Percentiles rank a stretch among this genome's conserved stretches.
These are phyloP conservation scores for Thermothielavioides terrestris DNA, from an alignment of 495 filamentous ascomycete species.

Conservation along the genomic window DNA sequence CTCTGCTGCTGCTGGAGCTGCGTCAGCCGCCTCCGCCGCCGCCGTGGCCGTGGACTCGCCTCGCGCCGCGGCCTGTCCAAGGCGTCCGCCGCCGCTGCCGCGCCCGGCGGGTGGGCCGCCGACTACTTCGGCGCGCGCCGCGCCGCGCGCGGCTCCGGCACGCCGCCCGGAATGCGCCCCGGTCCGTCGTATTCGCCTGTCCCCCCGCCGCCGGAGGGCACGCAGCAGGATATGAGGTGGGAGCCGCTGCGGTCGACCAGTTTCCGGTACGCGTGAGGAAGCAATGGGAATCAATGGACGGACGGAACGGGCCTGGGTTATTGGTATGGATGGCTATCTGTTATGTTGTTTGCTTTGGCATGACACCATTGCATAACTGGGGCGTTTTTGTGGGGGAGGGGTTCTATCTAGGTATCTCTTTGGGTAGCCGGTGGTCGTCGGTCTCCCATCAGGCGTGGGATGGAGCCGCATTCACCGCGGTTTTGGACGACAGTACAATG, in stretches of 20 bases:
- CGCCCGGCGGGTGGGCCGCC: background rate
- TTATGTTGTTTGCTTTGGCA: too few species aligned
- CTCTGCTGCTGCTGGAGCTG: conserved; percentile 50
- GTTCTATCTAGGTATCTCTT: too few species aligned
- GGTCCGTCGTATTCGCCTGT: background rate
- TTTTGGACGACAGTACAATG: too few species aligned
- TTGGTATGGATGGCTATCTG: too few species aligned
- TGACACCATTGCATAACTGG: too few species aligned
- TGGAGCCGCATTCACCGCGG: too few species aligned
- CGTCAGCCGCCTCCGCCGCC: conserved; percentile 7
- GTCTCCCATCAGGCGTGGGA: too few species aligned
- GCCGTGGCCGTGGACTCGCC: background rate
- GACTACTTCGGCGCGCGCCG: background rate
- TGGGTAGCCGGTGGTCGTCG: too few species aligned
- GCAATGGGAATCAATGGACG: too few species aligned
- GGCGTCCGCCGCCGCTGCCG: background rate
- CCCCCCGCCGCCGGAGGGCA: background rate
- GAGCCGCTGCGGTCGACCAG: conserved; percentile 18
- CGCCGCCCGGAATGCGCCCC: conserved; percentile 2
- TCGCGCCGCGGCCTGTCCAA: background rate
- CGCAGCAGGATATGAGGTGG: background rate
- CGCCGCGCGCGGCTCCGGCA: background rate
- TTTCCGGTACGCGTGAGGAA: conserved; percentile 26
- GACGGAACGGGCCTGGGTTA: too few species aligned
- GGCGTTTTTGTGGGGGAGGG: too few species aligned